Evolutionary conservation across 306 rosid species (phyloP).

Genomic region (Potentilla sterilis): DNA sequence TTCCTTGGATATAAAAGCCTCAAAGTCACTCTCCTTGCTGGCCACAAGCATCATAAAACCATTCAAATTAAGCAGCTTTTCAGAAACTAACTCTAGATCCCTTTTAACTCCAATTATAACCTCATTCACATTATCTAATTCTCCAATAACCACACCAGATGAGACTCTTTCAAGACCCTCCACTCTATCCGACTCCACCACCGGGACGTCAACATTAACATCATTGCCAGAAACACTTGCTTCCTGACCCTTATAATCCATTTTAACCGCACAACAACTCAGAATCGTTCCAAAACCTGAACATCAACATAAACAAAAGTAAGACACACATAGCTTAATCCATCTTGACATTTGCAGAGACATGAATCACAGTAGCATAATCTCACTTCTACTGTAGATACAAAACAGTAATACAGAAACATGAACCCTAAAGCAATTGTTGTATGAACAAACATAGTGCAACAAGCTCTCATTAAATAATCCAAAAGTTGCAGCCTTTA

Average conservation of each 20-base stretch:
- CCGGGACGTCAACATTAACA: constrained; percentile 19
- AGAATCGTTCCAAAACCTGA: constrained; percentile 23
- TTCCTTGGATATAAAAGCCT: constrained; percentile 41
- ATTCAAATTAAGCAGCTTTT: constrained; percentile 66
- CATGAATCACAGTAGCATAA: not conserved
- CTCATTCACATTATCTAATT: constrained; percentile 31
- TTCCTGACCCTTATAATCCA: constrained; percentile 47
- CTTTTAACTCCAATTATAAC: constrained; percentile 45
- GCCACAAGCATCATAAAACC: constrained; percentile 72
- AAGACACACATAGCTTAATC: not conserved
- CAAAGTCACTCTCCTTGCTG: constrained; percentile 59
- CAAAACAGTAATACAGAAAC: not conserved
- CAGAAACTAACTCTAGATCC: constrained; percentile 58
- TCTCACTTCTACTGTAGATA: not conserved
- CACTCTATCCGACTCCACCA: constrained; percentile 20
- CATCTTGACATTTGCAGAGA: not conserved
- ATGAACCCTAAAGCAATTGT: not conserved
- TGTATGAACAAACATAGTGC: too few relatives aligned
- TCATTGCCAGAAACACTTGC: constrained; percentile 28
- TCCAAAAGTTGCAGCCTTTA: not conserved
- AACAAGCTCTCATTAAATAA: too few relatives aligned
- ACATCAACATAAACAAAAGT: constrained; percentile 20
- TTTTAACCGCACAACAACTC: constrained; percentile 21
- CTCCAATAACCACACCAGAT: constrained; percentile 32
- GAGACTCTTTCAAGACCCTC: constrained; percentile 28